Evolutionary conservation across 2,329 filamentous ascomycete species (phyloP).

Genomic region (Thelonectria olida): DNA sequence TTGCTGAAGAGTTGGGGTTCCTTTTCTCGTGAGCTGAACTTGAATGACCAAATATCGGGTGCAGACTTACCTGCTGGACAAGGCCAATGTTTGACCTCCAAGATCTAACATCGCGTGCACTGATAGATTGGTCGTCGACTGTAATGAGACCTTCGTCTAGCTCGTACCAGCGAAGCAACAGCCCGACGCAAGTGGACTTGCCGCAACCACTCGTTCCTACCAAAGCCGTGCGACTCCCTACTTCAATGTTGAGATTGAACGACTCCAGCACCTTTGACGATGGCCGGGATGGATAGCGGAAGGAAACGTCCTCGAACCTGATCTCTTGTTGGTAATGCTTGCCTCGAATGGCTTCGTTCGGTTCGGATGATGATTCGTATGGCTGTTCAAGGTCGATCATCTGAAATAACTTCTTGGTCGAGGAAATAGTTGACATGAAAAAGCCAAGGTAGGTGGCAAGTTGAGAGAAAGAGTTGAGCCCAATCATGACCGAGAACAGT

Average conservation of each 20-base stretch:
- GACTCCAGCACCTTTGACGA: neutral
- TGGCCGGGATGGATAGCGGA: neutral
- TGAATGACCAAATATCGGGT: neutral
- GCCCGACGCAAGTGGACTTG: neutral
- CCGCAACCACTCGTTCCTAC: neutral
- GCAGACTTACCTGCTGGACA: neutral
- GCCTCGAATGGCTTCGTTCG: neutral
- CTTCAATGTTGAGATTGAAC: neutral
- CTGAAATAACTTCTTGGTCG: neutral
- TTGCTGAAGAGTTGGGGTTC: neutral
- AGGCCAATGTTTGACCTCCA: neutral
- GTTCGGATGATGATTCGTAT: neutral
- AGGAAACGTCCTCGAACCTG: neutral
- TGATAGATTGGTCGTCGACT: neutral
- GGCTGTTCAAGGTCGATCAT: neutral
- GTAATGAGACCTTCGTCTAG: neutral
- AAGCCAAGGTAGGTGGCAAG: neutral
- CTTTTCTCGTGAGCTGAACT: neutral
- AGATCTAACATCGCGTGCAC: neutral
- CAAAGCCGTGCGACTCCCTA: neutral
- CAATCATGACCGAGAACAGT: neutral
- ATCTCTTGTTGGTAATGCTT: neutral
- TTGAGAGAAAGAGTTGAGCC: neutral
- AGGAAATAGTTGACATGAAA: neutral
- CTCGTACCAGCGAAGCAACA: neutral